These are phyloP conservation scores for Mimosa pudica DNA, from an alignment of 306 rosid genomes.

Conservation along the genomic window DNA sequence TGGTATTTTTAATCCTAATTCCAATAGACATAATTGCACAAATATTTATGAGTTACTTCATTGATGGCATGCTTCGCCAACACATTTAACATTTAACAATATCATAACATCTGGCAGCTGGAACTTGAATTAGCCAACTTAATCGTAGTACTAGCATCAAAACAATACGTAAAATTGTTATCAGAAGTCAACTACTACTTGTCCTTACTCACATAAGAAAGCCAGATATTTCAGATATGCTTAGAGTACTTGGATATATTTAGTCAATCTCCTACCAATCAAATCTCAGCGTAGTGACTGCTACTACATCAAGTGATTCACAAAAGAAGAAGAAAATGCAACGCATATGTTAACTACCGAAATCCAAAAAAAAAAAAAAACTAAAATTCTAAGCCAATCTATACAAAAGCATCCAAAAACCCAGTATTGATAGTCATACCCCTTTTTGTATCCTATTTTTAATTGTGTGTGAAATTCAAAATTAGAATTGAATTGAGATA, in stretches of 20 bases:
- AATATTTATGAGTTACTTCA: neutral
- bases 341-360: neutral
- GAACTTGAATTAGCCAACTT: conserved; percentile 4
- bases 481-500: neutral
- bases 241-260: neutral
- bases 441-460: neutral
- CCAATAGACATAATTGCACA: neutral
- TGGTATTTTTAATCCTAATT: neutral
- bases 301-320: neutral
- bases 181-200: neutral
- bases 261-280: conserved; percentile 13
- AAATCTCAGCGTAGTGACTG: neutral
- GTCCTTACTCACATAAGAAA: neutral
- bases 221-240: neutral
- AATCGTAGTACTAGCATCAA: neutral
- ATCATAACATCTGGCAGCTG: neutral
- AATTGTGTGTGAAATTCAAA: neutral
- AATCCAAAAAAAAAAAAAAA: neutral
- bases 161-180: neutral
- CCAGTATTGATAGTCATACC: neutral
- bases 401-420: neutral
- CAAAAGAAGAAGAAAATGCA: neutral
- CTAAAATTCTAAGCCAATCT: neutral
- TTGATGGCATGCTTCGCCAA: neutral
- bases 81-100: neutral